Evolutionary conservation across 2,329 filamentous ascomycete genomes (phyloP).

Genomic region (Venturiaceae sp.): DNA sequence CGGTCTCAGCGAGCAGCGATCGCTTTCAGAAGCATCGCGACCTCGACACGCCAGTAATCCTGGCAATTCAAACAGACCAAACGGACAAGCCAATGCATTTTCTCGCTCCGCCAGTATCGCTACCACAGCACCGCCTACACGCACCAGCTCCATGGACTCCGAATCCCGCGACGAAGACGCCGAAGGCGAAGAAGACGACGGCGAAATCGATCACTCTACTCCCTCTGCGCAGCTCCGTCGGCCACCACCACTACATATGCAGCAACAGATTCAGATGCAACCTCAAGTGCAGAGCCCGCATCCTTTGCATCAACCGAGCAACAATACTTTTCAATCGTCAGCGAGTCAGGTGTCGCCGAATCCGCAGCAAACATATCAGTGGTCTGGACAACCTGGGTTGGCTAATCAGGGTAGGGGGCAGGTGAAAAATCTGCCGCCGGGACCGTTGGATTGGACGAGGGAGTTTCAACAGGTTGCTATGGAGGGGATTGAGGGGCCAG

Average conservation of each 20-base stretch:
- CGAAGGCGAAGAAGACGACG: constrained; percentile 8
- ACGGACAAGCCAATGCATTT: background rate
- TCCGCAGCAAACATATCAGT: background rate
- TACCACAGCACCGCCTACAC: constrained; percentile 1
- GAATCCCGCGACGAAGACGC: constrained; percentile 4
- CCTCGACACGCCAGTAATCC: background rate
- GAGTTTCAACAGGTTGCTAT: constrained; percentile 3
- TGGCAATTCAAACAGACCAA: background rate
- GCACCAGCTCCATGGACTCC: constrained; percentile 1
- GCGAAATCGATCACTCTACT: background rate
- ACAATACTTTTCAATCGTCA: background rate
- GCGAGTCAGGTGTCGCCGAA: background rate
- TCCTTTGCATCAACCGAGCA: background rate
- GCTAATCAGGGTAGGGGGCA: background rate
- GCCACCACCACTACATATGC: background rate
- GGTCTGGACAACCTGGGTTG: background rate
- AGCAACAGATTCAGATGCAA: background rate
- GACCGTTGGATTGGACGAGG: background rate
- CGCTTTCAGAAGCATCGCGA: constrained; percentile 13
- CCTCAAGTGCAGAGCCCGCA: background rate
- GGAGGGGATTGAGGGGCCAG: constrained; percentile 4
- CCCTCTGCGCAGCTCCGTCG: constrained; percentile 1
- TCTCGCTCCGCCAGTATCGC: constrained; percentile 1
- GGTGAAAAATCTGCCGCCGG: background rate
- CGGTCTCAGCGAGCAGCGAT: constrained; percentile 26